Percentiles rank a stretch among this genome's conserved stretches.
phyloP scores from a whole-genome alignment of 257 asterid genomes.

The Nyctanthes arbortristis region DNA sequence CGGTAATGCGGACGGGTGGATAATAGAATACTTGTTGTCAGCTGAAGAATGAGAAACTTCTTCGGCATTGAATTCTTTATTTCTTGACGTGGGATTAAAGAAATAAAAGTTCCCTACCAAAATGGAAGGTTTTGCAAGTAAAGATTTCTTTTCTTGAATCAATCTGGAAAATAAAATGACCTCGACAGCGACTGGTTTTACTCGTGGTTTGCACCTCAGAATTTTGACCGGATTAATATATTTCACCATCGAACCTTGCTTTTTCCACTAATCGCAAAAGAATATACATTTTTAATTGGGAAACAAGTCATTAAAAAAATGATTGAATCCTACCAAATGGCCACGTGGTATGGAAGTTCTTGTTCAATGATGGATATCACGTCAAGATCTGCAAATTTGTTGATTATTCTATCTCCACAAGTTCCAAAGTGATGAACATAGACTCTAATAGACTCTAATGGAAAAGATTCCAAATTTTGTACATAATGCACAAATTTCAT shows the following conservation, averaged over 20 bases:
- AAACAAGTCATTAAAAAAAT: not conserved
- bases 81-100: slow-evolving; percentile 32
- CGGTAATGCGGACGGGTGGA: slow-evolving; percentile 21
- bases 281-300: too few relatives aligned
- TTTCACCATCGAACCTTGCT: not conserved
- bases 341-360: too few relatives aligned
- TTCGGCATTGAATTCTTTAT: slow-evolving; percentile 29
- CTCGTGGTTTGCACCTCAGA: not conserved
- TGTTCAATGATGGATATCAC: not conserved
- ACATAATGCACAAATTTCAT: too few relatives aligned
- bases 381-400: not conserved
- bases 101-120: not conserved
- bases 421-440: not conserved
- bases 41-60: slow-evolving; percentile 40
- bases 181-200: slow-evolving; percentile 21
- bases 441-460: too few relatives aligned
- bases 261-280: not conserved
- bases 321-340: too few relatives aligned
- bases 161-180: slow-evolving; percentile 16
- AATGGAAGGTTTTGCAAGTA: slow-evolving; percentile 27
- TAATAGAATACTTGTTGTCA: slow-evolving; percentile 10
- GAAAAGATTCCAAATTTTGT: not conserved
- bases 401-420: not conserved
- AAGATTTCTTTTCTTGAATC: slow-evolving; percentile 20
- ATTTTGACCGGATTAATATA: not conserved